phyloP scores from a whole-genome alignment of 148 eudicot genomes.

The Rhododendron kiyosumense region DNA sequence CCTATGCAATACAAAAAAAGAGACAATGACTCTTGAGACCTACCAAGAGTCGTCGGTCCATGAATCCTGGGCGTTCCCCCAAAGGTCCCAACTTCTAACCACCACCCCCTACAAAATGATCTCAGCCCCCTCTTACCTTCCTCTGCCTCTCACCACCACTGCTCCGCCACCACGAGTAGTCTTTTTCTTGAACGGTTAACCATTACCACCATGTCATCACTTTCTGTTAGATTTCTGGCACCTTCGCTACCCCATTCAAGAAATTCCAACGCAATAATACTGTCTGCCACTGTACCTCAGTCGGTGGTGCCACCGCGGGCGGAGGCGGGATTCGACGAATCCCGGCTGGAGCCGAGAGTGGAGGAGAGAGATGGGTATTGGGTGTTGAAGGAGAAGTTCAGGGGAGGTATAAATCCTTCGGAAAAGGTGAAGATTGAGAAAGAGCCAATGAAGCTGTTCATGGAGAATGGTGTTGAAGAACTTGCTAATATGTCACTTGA shows the following conservation, averaged over 20 bases:
- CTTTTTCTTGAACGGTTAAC: not conserved
- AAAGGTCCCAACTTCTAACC: slow-evolving; percentile 5
- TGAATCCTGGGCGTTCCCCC: not conserved
- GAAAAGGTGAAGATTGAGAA: slow-evolving; percentile 84
- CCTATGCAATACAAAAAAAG: not conserved
- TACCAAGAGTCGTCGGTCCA: not conserved
- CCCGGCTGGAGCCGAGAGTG: slow-evolving; percentile 76
- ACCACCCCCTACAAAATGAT: slow-evolving; percentile 32
- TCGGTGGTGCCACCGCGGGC: slow-evolving; percentile 19
- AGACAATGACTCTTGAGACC: slow-evolving; percentile 6
- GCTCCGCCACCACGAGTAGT: not conserved
- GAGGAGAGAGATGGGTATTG: slow-evolving; percentile 71
- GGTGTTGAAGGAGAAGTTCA: slow-evolving; percentile 81
- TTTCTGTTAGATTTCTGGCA: slow-evolving; percentile 31
- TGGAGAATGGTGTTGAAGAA: slow-evolving; percentile 65
- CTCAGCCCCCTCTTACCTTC: slow-evolving; percentile 18
- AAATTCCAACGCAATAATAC: slow-evolving; percentile 12
- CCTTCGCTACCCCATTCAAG: slow-evolving; percentile 21
- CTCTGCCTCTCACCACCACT: slow-evolving; percentile 12
- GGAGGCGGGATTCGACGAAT: slow-evolving; percentile 19
- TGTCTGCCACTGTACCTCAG: slow-evolving; percentile 27
- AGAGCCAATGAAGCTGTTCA: slow-evolving; percentile 76
- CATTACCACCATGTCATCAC: slow-evolving; percentile 21
- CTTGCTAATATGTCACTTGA: slow-evolving; percentile 58
- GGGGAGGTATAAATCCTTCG: slow-evolving; percentile 72